Base-by-base conservation (phyloP, 2,329 filamentous ascomycete species). In the Bipolaris sorokiniana region DNA sequence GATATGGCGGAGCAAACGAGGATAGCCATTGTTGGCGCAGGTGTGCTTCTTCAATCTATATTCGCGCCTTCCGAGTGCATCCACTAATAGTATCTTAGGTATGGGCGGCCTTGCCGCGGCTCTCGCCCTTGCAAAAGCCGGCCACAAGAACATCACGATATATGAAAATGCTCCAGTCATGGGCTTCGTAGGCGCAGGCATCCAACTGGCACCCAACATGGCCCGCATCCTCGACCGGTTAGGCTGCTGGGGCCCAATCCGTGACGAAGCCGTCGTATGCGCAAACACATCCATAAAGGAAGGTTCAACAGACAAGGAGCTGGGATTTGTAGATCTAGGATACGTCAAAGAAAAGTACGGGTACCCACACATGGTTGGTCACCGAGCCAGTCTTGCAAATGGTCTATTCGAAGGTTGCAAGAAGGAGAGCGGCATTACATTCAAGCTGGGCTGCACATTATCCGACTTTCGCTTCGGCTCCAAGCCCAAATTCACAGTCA, bases 171-270 rank as follows among this genome's bases (percentile, higher is more conserved):
- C 90, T 0, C 85, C 88, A 4, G 84, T 86, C 63, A 82, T 94
- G 3, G 90, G 90, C 5, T 94, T 94, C 67, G 90, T 94, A 1
- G 91, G 91, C 22, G 91, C 91, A 1, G 91, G 91, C 5, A 94
- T 95, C 63, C 91, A 96, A 73, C 82, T 94, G 56, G 90, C 91
- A 0, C 91, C 91, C 0, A 96, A 95, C 64, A 90, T 94, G 83
- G 87, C 88, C 3, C 84, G 90, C 2, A 89, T 95, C 7, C 82
- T 95, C 11, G 88, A 91, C 69, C 80, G 83, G 13, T 78, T 93
- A 37, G 90, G 88, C 9, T 89, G 89, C 56, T 94, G 90, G 90
- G 77, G 83, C 16, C 81, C 83, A 15, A 91, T 95, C 60, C 85
- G 85, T 61, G 83, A 80, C 36, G 89, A 92, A 72, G 89, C 89